Evolutionary conservation across 2,329 filamentous ascomycete species (phyloP), one percentile per base, ranked within the genome.

Genomic region (Coleophoma eucalyptorum): DNA sequence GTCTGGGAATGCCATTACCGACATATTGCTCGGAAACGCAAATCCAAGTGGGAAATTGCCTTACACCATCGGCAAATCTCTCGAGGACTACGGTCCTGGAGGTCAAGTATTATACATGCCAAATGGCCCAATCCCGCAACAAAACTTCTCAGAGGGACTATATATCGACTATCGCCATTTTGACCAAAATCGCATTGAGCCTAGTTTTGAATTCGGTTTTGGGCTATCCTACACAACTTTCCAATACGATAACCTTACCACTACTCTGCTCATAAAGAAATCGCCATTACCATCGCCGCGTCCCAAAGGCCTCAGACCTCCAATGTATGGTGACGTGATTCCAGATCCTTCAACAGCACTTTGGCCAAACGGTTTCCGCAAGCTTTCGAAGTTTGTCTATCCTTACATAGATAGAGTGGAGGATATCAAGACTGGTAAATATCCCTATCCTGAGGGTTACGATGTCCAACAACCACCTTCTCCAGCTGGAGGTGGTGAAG

Each of bases 141-240:
- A 95, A 59, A 84, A 90, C 56, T 96, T 94, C 65, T 78, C 77
- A 1, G 90, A 96, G 64, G 90, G 90, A 0, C 71, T 96, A 0
- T 92, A 92, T 64, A 84, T 95, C 58, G 93, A 97, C 72, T 96
- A 97, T 70, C 85, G 91, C 12, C 81, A 92, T 67, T 92, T 97
- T 59, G 91, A 96, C 73, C 89, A 87, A 64, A 69, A 86, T 49
- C 74, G 77, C 50, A 85, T 94, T 53, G 75, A 76, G 5, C 92
- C 92, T 1, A 86, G 88, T 1, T 97, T 86, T 64, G 87, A 90
- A 43, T 97, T 97, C 60, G 92, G 93, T 0, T 92, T 84, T 53
- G 93, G 92, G 0, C 77, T 97, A 2, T 84, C 79, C 2, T 88
- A 88, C 69, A 86, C 80, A 3, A 77, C 69, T 1, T 90, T 83